Conservation (phyloP, 2,329 filamentous ascomycete species). For the Acephala macrosclerotiorum region DNA sequence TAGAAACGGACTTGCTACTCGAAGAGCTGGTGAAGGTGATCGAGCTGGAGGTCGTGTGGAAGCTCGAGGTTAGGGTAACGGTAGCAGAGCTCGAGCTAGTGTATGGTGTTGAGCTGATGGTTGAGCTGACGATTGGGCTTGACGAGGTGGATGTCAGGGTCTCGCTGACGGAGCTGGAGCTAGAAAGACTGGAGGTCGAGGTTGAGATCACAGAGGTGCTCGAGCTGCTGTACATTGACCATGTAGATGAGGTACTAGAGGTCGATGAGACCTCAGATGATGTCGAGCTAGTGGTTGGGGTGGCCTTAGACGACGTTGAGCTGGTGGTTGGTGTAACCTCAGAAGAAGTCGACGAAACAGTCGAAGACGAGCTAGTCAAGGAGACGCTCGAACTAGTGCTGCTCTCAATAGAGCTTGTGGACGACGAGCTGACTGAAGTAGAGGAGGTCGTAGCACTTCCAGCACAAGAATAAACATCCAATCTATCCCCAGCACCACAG, state of each 20-base stretch:
- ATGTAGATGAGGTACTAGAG: slow-evolving; percentile 10
- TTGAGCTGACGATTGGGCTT: background rate
- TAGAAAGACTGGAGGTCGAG: slow-evolving; percentile 8
- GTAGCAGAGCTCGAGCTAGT: slow-evolving; percentile 10
- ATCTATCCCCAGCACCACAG: slow-evolving; percentile 32
- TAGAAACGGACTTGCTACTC: background rate
- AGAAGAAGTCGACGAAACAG: slow-evolving; percentile 2
- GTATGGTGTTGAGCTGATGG: background rate
- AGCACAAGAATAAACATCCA: slow-evolving; percentile 19
- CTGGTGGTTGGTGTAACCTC: slow-evolving; percentile 10
- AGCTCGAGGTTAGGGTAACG: slow-evolving; percentile 6
- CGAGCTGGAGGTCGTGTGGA: slow-evolving; percentile 2
- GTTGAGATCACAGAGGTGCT: slow-evolving; percentile 11
- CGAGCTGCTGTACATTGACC: background rate
- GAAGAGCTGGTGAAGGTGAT: background rate
- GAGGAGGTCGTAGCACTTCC: background rate
- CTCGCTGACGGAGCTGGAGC: slow-evolving; percentile 6
- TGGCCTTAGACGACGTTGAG: slow-evolving; percentile 2
- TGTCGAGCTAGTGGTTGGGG: slow-evolving; percentile 17
- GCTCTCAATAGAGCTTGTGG: too few relatives aligned
- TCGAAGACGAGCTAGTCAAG: background rate
- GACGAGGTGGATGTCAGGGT: background rate
- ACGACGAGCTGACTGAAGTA: background rate
- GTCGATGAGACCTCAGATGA: background rate
- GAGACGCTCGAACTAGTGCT: background rate